phyloP scores from a whole-genome alignment of 345 rosid genomes.

The Gossypioides kirkii region DNA sequence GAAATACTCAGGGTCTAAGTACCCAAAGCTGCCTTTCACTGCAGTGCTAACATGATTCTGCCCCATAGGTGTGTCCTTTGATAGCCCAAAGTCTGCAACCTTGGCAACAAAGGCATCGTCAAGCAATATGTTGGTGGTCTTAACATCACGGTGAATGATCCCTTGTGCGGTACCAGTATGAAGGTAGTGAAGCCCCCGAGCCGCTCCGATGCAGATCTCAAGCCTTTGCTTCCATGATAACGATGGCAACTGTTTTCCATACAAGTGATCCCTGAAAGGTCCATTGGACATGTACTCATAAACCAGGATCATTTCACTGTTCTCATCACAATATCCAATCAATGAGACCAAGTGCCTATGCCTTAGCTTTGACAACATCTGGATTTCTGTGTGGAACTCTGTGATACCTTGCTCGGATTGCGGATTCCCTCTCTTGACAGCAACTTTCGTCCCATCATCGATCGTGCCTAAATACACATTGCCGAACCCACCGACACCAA shows the following conservation, averaged over 20 bases:
- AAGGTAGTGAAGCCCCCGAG: conserved; percentile 75
- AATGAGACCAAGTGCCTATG: conserved; percentile 81
- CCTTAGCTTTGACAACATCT: conserved; percentile 80
- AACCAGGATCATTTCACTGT: conserved; percentile 74
- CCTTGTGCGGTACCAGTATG: conserved; percentile 94
- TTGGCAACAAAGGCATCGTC: conserved; percentile 76
- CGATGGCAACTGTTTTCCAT: conserved; percentile 60
- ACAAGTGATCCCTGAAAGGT: conserved; percentile 68
- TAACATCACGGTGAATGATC: conserved; percentile 81
- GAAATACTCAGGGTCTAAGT: conserved; percentile 53
- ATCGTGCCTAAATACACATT: conserved; percentile 62
- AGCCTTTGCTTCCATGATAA: conserved; percentile 74
- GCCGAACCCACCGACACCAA: conserved; percentile 83
- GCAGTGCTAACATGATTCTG: conserved; percentile 68
- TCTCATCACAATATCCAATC: conserved; percentile 76
- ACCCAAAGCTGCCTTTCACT: conserved; percentile 55
- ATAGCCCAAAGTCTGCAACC: conserved; percentile 77
- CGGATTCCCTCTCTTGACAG: conserved; percentile 82
- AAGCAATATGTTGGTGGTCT: conserved; percentile 73
- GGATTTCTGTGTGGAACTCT: conserved; percentile 79
- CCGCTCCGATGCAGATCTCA: conserved; percentile 73
- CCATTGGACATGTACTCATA: conserved; percentile 84
- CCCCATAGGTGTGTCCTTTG: conserved; percentile 68
- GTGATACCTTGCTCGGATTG: conserved; percentile 87
- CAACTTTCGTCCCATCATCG: conserved; percentile 69